Conservation (phyloP, 1,284 basidiomycete species). For the Trametes hirsuta region DNA sequence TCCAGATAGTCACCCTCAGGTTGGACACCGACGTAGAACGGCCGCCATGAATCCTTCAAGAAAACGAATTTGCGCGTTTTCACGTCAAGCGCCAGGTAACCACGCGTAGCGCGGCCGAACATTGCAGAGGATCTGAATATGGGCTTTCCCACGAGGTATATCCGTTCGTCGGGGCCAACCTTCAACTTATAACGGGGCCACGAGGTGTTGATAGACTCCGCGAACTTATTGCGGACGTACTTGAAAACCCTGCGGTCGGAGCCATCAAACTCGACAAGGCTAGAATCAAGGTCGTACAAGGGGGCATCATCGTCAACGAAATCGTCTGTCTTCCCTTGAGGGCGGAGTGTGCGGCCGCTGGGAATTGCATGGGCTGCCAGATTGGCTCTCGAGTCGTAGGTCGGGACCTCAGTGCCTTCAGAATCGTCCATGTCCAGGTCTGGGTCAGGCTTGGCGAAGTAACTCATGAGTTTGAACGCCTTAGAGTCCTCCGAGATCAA, state of each 20-base stretch:
- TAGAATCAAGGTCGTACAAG: background rate
- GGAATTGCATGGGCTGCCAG: background rate
- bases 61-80: slow-evolving; percentile 3
- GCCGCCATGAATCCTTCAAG: slow-evolving; percentile 17
- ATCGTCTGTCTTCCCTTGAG: background rate
- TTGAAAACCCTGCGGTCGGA: background rate
- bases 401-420: background rate
- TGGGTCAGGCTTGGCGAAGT: background rate
- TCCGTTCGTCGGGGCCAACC: background rate
- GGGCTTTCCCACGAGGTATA: slow-evolving; percentile 12
- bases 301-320: background rate
- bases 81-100: slow-evolving; percentile 11
- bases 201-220: background rate
- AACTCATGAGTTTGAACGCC: slow-evolving; percentile 12
- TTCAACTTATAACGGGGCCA: slow-evolving; percentile 9
- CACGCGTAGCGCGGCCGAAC: slow-evolving; percentile 3
- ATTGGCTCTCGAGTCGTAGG: background rate
- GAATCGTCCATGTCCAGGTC: background rate
- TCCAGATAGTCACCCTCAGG: slow-evolving; percentile 3
- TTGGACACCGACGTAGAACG: background rate
- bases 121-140: background rate
- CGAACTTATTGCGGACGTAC: slow-evolving; percentile 11
- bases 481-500: background rate
- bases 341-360: background rate
- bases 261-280: background rate